phyloP scores from a whole-genome alignment of 768 basidiomycete species.

The Agaricus sinodeliciosus region DNA sequence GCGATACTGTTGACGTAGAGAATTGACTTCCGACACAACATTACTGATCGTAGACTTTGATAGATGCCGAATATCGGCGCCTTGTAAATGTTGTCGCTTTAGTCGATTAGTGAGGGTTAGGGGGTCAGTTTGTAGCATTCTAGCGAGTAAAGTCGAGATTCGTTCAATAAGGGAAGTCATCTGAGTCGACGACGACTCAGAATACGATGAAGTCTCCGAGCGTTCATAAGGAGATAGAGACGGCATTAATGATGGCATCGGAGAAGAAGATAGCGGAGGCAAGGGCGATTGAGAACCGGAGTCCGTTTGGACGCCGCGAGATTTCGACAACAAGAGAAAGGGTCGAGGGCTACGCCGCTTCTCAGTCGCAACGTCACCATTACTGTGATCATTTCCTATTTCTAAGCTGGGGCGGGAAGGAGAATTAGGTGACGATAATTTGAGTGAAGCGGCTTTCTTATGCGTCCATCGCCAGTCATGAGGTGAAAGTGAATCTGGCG shows the following conservation, averaged over 20 bases:
- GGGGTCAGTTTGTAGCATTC: conserved; percentile 73
- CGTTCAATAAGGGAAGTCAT: conserved; percentile 59
- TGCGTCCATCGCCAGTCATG: conserved; percentile 26
- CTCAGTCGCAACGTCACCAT: conserved; percentile 23
- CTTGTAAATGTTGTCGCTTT: conserved; percentile 83
- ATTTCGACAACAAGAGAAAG: conserved; percentile 50
- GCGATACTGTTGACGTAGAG: conserved; percentile 71
- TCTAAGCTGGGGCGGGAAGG: conserved; percentile 36
- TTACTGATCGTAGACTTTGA: conserved; percentile 75
- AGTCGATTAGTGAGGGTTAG: conserved; percentile 83
- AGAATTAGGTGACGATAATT: conserved; percentile 22
- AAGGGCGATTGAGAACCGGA: conserved; percentile 15
- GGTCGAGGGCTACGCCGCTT: conserved; percentile 33
- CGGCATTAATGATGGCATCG: conserved; percentile 30
- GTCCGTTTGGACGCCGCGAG: conserved; percentile 69
- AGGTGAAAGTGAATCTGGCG: conserved; percentile 27
- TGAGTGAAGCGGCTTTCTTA: conserved; percentile 12
- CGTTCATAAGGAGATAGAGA: conserved; percentile 44
- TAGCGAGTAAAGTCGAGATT: conserved; percentile 44
- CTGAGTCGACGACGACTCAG: conserved; percentile 45
- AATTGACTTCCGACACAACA: conserved; percentile 63
- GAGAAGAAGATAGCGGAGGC: conserved; percentile 25
- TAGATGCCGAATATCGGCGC: conserved; percentile 81
- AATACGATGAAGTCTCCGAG: conserved; percentile 72
- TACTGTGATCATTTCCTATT: conserved; percentile 32